Percentiles rank a stretch among this genome's conserved stretches.
Conservation (phyloP, 139 green algal genomes). For the Volvox reticuliferus region DNA sequence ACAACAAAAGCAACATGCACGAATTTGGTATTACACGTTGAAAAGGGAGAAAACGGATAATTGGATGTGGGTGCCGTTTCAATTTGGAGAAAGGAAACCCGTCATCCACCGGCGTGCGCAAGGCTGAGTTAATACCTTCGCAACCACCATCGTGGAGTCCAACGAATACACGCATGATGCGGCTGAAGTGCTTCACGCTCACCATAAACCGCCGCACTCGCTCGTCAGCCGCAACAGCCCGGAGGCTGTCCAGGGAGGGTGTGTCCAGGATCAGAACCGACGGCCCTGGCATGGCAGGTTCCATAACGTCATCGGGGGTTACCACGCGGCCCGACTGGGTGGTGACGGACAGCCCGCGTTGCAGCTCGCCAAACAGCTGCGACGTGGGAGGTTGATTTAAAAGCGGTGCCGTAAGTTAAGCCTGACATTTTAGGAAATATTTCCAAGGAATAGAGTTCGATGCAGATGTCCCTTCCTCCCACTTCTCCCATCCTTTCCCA, state of each 20-base stretch:
- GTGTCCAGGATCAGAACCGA: conserved; percentile 90
- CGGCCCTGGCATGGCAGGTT: conserved; percentile 76
- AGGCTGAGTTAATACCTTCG: too few relatives aligned
- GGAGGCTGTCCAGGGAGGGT: conserved; percentile 68
- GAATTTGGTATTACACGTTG: too few relatives aligned
- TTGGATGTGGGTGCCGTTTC: too few relatives aligned
- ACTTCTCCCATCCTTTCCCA: background rate
- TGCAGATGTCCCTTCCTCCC: background rate
- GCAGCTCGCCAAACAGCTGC: conserved; percentile 81
- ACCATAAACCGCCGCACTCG: conserved; percentile 4
- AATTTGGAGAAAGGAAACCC: too few relatives aligned
- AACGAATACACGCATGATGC: too few relatives aligned
- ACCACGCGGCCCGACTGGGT: conserved; percentile 66
- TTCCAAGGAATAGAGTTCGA: too few relatives aligned
- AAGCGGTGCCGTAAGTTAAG: background rate
- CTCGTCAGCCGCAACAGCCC: conserved; percentile 43
- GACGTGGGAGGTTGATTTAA: background rate
- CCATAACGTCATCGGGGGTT: conserved; percentile 82
- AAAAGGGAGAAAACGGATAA: too few relatives aligned
- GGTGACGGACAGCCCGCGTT: conserved; percentile 77
- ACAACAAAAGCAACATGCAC: too few relatives aligned
- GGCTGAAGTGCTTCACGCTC: background rate
- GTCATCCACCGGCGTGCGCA: too few relatives aligned
- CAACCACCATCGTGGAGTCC: too few relatives aligned
- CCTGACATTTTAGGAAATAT: too few relatives aligned